phyloP scores from a whole-genome alignment of 2,329 filamentous ascomycete genomes.

The Xylariales sp. region DNA sequence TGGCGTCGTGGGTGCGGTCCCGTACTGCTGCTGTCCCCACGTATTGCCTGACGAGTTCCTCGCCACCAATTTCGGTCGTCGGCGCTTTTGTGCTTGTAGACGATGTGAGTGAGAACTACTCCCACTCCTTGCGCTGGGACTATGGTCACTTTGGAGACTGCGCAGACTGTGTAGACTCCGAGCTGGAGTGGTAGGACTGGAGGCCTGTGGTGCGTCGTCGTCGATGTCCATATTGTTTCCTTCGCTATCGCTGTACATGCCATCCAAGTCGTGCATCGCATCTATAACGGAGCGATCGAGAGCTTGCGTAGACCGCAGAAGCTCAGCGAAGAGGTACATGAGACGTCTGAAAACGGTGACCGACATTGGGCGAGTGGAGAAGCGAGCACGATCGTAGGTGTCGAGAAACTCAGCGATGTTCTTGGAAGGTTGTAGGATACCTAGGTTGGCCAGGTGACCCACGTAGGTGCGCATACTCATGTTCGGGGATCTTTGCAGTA shows the following conservation, averaged over 20 bases:
- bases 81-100: constrained; percentile 5
- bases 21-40: constrained; percentile 42
- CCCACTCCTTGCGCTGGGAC: too few species aligned
- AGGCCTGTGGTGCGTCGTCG: constrained; percentile 38
- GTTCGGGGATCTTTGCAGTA: constrained; percentile 64
- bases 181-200: constrained; percentile 31
- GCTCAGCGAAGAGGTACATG: constrained; percentile 79
- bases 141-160: constrained; percentile 6
- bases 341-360: constrained; percentile 69
- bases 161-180: constrained; percentile 10
- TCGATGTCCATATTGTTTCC: constrained; percentile 26
- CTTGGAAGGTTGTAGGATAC: constrained; percentile 45
- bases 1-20: constrained; percentile 51
- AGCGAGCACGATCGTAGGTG: constrained; percentile 80
- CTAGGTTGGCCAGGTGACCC: constrained; percentile 61
- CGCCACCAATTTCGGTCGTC: constrained; percentile 21
- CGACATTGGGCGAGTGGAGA: constrained; percentile 65
- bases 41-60: constrained; percentile 36
- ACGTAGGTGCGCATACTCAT: constrained; percentile 81
- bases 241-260: constrained; percentile 12
- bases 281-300: constrained; percentile 51
- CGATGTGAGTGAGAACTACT: constrained; percentile 29
- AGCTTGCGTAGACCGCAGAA: constrained; percentile 70
- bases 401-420: constrained; percentile 60
- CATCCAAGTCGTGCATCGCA: constrained; percentile 20